Conservation (phyloP, 2,329 filamentous ascomycete species). For the Fusarium compactum region DNA sequence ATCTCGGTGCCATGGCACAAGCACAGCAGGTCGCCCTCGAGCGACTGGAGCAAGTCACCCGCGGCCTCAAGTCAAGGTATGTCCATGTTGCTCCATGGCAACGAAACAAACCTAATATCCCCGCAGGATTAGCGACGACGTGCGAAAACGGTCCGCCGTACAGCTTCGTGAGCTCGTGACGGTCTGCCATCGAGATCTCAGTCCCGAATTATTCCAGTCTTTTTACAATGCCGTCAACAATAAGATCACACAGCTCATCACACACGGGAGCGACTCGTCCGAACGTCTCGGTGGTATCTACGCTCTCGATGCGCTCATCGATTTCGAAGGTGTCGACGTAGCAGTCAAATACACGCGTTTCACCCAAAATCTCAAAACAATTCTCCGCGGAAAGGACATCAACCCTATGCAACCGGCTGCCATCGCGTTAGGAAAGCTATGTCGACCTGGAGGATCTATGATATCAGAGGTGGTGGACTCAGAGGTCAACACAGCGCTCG, state of each 20-base stretch:
- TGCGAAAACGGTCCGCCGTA: constrained; percentile 64
- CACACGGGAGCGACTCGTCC: constrained; percentile 85
- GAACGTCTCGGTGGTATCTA: constrained; percentile 93
- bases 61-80: constrained; percentile 68
- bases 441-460: constrained; percentile 90
- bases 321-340: constrained; percentile 95
- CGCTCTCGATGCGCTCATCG: constrained; percentile 91
- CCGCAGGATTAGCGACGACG: constrained; percentile 59
- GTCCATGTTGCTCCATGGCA: constrained; percentile 40
- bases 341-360: constrained; percentile 95
- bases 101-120: constrained; percentile 29
- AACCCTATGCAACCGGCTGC: constrained; percentile 92
- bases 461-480: constrained; percentile 97
- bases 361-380: constrained; percentile 86
- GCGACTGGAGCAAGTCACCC: constrained; percentile 66
- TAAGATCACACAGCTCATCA: constrained; percentile 74
- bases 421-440: constrained; percentile 88
- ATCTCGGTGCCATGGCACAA: constrained; percentile 54
- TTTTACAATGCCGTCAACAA: constrained; percentile 70
- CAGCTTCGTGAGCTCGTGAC: constrained; percentile 68
- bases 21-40: constrained; percentile 67
- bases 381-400: constrained; percentile 91
- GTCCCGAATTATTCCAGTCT: constrained; percentile 78
- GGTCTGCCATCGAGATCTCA: constrained; percentile 76
- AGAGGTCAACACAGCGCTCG: constrained; percentile 94